Conservation (phyloP, 495 filamentous ascomycete genomes). For the Aspergillus taichungensis region DNA sequence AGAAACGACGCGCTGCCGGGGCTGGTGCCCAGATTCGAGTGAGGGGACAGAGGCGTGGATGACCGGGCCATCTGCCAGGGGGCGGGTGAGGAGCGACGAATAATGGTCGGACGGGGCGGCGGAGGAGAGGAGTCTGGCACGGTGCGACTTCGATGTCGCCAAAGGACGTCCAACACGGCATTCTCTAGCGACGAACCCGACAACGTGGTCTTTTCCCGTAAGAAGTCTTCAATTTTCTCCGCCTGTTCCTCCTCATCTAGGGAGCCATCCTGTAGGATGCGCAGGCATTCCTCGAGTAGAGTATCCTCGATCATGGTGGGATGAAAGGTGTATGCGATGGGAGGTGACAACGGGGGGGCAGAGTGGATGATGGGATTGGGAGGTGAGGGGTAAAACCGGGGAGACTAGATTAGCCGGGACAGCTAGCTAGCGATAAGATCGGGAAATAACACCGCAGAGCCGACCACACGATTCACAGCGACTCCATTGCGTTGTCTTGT, state of each 20-base stretch:
- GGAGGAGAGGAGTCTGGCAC: constrained; percentile 71
- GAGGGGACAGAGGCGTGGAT: constrained; percentile 69
- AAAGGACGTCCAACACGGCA: constrained; percentile 81
- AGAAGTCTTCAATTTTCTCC: constrained; percentile 80
- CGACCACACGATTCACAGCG: neutral
- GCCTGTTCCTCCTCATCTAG: constrained; percentile 93
- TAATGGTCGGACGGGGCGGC: constrained; percentile 77
- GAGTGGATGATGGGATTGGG: constrained; percentile 1
- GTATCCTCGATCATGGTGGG: constrained; percentile 78
- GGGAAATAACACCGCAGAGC: constrained; percentile 1
- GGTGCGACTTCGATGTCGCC: constrained; percentile 76
- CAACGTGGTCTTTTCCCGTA: constrained; percentile 69
- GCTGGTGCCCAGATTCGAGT: constrained; percentile 64
- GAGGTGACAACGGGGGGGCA: constrained; percentile 5
- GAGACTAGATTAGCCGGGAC: neutral
- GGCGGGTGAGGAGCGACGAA: constrained; percentile 84
- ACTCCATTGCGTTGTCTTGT: neutral
- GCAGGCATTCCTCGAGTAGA: constrained; percentile 82
- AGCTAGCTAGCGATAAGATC: neutral
- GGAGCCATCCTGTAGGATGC: constrained; percentile 70
- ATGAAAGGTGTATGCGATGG: constrained; percentile 1
- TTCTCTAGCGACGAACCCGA: constrained; percentile 77
- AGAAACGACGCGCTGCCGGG: constrained; percentile 74
- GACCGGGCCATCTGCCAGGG: constrained; percentile 80
- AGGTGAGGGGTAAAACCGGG: constrained; percentile 5